Conservation (phyloP, 345 rosid genomes). For the Jatropha curcas region DNA sequence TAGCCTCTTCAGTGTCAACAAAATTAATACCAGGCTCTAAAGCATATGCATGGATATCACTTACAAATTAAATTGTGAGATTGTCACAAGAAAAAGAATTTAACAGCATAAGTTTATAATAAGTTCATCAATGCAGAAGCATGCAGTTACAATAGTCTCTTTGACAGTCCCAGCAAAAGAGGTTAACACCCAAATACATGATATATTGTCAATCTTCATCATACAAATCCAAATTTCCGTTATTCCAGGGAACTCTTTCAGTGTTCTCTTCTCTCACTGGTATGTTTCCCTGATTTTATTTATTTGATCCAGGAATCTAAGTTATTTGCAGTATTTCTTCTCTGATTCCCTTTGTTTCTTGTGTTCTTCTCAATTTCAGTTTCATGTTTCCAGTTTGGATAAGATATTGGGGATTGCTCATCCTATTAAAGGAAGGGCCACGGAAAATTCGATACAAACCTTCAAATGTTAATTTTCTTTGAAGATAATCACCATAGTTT, state of each 20-base stretch:
- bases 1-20: background rate
- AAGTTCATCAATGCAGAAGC: background rate
- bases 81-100: background rate
- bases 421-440: too few species aligned
- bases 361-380: background rate
- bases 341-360: constrained; percentile 1
- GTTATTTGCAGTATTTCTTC: background rate
- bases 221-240: background rate
- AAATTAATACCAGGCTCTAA: background rate
- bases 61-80: background rate
- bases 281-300: background rate
- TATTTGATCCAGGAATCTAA: background rate
- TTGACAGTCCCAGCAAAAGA: background rate
- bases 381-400: background rate
- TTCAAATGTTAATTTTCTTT: background rate
- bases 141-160: background rate
- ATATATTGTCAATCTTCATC: background rate
- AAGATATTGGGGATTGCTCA: background rate
- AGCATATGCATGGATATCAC: background rate
- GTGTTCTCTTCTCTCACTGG: background rate
- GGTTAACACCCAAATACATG: background rate
- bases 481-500: background rate
- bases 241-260: background rate
- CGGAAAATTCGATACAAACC: too few species aligned
- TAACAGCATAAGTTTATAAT: background rate